These are phyloP conservation scores for Chaetomidium leptoderma DNA, from an alignment of 495 filamentous ascomycete species.

Conservation along the genomic window DNA sequence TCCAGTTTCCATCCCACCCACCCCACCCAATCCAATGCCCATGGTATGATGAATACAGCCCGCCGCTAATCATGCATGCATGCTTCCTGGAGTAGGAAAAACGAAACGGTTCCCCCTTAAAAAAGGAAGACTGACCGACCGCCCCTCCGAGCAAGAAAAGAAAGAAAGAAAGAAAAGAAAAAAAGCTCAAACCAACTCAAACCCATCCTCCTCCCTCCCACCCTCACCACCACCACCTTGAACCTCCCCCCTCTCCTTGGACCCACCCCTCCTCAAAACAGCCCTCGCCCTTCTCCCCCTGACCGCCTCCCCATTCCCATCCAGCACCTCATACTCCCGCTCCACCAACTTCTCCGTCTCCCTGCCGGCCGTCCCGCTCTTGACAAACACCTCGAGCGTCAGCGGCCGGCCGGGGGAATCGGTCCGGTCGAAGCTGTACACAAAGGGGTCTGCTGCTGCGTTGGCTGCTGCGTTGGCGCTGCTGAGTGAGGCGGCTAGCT, in stretches of 20 bases:
- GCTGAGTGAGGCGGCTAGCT: constrained; percentile 21
- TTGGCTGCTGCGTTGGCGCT: not conserved
- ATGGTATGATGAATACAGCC: constrained; percentile 4
- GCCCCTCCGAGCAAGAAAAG: not conserved
- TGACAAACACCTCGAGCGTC: constrained; percentile 44
- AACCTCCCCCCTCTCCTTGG: not conserved
- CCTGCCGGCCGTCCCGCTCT: constrained; percentile 30
- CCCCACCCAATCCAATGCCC: not conserved
- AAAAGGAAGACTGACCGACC: not conserved
- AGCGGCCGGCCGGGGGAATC: constrained; percentile 38
- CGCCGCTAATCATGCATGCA: constrained; percentile 2
- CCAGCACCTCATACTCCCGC: constrained; percentile 47
- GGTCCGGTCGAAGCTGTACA: constrained; percentile 44
- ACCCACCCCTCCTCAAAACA: constrained; percentile 9
- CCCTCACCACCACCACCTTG: not conserved
- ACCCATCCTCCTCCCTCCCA: constrained; percentile 37
- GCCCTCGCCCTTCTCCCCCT: constrained; percentile 40
- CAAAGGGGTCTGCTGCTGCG: constrained; percentile 29
- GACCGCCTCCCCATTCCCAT: constrained; percentile 41
- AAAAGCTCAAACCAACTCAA: constrained; percentile 40
- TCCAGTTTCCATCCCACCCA: not conserved
- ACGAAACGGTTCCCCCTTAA: no score
- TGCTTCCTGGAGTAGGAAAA: not conserved
- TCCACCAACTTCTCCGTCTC: constrained; percentile 46
- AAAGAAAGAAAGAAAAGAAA: not conserved